Conservation (phyloP, 352 stramenopile genomes). For the Phytophthora rubi region DNA sequence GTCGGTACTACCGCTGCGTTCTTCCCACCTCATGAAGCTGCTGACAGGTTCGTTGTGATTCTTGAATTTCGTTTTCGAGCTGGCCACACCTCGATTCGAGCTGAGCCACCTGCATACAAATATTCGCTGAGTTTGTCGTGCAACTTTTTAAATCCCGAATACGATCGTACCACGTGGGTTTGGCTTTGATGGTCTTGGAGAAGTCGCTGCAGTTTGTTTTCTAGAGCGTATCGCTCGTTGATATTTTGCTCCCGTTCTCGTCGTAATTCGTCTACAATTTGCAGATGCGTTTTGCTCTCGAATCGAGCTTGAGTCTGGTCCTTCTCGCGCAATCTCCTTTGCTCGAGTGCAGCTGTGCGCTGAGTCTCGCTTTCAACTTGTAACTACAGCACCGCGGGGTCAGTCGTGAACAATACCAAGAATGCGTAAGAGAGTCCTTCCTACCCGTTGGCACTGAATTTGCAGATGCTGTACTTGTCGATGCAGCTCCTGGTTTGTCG, state of each 20-base stretch:
- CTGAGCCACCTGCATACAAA: slow-evolving; percentile 20
- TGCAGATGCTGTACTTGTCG: slow-evolving; percentile 48
- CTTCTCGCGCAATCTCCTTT: slow-evolving; percentile 51
- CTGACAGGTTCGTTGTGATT: slow-evolving; percentile 17
- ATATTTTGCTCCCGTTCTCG: slow-evolving; percentile 36
- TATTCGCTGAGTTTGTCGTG: background rate
- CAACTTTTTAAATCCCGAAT: background rate
- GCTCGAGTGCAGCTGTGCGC: slow-evolving; percentile 38
- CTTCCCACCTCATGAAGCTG: slow-evolving; percentile 30
- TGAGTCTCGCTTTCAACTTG: slow-evolving; percentile 48
- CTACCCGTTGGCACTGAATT: slow-evolving; percentile 48
- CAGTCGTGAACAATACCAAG: background rate
- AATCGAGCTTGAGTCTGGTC: slow-evolving; percentile 33
- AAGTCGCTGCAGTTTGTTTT: slow-evolving; percentile 31
- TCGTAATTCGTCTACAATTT: slow-evolving; percentile 37
- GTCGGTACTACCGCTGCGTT: background rate
- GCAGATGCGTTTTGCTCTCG: slow-evolving; percentile 28
- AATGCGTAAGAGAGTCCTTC: background rate
- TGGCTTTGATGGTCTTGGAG: slow-evolving; percentile 37
- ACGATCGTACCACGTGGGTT: slow-evolving; percentile 17
- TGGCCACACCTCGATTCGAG: slow-evolving; percentile 30
- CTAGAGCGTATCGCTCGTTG: slow-evolving; percentile 32
- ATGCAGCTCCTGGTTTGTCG: slow-evolving; percentile 48
- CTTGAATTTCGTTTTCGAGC: slow-evolving; percentile 25
- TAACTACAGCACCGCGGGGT: slow-evolving; percentile 14